Base-by-base conservation (phyloP, 176 grass and related monocot species). In the Aegilops sharonensis region DNA sequence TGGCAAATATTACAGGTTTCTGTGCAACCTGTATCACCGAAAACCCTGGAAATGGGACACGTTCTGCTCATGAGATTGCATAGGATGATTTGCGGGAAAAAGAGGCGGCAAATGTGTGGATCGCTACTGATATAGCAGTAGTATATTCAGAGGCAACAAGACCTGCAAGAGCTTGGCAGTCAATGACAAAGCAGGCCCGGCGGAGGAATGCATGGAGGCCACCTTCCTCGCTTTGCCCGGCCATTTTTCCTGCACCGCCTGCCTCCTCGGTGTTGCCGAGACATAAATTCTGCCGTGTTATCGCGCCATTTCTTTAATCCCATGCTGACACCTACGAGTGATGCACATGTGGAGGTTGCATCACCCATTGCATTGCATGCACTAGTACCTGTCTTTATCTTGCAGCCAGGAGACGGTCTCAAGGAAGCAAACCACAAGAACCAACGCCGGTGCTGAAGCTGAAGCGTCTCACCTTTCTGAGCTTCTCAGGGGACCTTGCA, bases 211-310 rank as follows among this genome's bases (percentile, higher is more conserved):
- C 85, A 84, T 91, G 85, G 85, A 68, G 81, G 69, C 85, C 89
- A 90, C 83, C 83, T 90, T 82, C 78, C 50, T 86, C 29, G 63
- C n/a, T 70, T 90, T 54, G 32, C 30, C 78, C 63, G 79, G 84
- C 84, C 75, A 87, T 84, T 84, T 84, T 90, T 68, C 39, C 89
- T 84, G 80, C 80, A 61, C n/a, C 15, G 74, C 21, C 62, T 85
- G 74, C 21, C 62, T 85, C 89, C 89, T 88, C 81, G 89, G 72
- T 88, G 75, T 77, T 88, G 69, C 7, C 81, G 81, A 81, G 62
- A 54, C 85, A 91, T 88, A 88, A 91, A 91, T 91, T 85, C 77
- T 91, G 70, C 42, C 65, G 50, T 88, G 77, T 91, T 87, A 88
- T 87, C 85, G 54, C 37, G 63, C 61, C 62, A 69, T 56, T 88